A percentile compares a stretch with the other conserved stretches of the same genome.
phyloP scores from a whole-genome alignment of 495 filamentous ascomycete genomes.

The Penicillium subrubescens region DNA sequence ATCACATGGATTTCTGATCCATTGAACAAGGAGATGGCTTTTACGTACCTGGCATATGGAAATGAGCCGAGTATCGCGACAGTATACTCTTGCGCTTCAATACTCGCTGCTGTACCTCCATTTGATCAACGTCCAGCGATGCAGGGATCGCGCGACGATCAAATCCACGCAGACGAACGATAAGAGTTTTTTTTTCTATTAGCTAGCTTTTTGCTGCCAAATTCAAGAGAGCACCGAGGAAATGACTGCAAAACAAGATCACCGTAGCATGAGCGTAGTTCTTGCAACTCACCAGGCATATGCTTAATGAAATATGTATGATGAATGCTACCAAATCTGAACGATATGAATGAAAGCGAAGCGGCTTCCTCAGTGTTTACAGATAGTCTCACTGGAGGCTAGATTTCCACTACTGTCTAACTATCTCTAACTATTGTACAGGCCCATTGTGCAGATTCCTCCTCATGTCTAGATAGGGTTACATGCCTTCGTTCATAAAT shows the following conservation, averaged over 20 bases:
- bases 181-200: not conserved
- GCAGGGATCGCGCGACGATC: not conserved
- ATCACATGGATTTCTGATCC: conserved; percentile 24
- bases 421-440: not conserved
- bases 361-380: too few relatives aligned
- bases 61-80: conserved; percentile 17
- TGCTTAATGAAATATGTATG: too few relatives aligned
- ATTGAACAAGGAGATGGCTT: conserved; percentile 24
- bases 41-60: conserved; percentile 24
- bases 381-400: not conserved
- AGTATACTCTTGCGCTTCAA: conserved; percentile 26
- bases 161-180: not conserved
- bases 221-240: too few relatives aligned
- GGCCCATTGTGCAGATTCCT: not conserved
- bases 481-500: conserved; percentile 2
- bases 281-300: too few relatives aligned
- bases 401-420: not conserved
- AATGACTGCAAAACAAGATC: too few relatives aligned
- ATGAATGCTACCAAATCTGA: too few relatives aligned
- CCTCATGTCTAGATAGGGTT: conserved; percentile 4
- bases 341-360: too few relatives aligned
- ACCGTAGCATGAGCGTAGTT: too few relatives aligned
- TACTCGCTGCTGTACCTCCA: conserved; percentile 28
- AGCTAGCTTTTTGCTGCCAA: too few relatives aligned
- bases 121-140: not conserved